Base-by-base conservation (phyloP, 2,329 filamentous ascomycete genomes). In the Stachybotrys echinatus region DNA sequence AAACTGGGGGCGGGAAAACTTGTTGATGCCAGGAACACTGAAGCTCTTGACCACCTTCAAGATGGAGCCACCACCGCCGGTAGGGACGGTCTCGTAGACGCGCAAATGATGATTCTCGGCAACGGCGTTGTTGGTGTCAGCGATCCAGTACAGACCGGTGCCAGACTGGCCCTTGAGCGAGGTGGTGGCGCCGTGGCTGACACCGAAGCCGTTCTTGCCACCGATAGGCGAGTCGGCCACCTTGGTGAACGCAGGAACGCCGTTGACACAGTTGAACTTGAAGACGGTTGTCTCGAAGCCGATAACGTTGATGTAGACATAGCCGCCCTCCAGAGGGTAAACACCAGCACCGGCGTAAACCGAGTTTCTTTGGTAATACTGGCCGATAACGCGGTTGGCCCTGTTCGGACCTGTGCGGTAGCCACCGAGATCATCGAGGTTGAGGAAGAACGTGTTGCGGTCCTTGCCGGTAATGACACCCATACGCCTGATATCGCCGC, bases 221-320 rank as follows among this genome's bases (percentile, higher is more conserved):
- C n/a, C n/a, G 23, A 37, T 7, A 8, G 44, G 27, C 14, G 44
- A 31, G 27, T 46, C 27, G 23, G 44, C 44, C 2, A 46, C 44
- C 44, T 46, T 46, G 27, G 44, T 34, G 27, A 46, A 46, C 8
- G 44, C 44, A 12, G 44, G 44, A 18, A 46, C 44, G 23, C 44
- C 44, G 44, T 46, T 46, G 44, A 46, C 44, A 23, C 44, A 46
- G 44, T 46, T 46, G 44, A 46, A 46, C 44, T 46, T 46, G 44
- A 46, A 46, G n/a, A 46, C 44, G 19, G 14, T 37, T 21, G 44
- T 46, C 27, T 19, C 17, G 44, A 46, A 46, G 18, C 44, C 44
- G 21, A 34, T 46, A n/a, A 46, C 44, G 44, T 46, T 46, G 44
- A 46, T 21, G 23, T 34, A 46, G 23, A 46, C 44, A n/a, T 46